A percentile compares a stretch with the other conserved stretches of the same genome.
Evolutionary conservation across 2,329 filamentous ascomycete genomes (phyloP).

Genomic region (Tolypocladium sp.): DNA sequence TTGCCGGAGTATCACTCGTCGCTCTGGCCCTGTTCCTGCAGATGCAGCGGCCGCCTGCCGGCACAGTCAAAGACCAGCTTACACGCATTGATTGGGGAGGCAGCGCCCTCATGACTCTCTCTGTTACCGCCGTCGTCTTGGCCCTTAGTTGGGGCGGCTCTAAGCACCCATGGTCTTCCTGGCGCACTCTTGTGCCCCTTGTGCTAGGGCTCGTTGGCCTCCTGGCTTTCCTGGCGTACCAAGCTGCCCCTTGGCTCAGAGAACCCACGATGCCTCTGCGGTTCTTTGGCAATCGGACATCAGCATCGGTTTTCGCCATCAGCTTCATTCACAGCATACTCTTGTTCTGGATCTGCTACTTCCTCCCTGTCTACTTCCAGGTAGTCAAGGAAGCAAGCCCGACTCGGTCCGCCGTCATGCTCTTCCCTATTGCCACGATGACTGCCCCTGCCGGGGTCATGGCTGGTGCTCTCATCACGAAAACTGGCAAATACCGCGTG

Average conservation of each 20-base stretch:
- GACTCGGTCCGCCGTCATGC: constrained; percentile 17
- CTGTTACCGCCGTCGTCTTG: constrained; percentile 16
- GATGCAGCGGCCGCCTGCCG: constrained; percentile 9
- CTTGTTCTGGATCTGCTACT: constrained; percentile 17
- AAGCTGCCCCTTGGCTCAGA: constrained; percentile 1
- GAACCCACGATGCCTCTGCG: constrained; percentile 8
- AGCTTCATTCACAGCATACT: constrained; percentile 22
- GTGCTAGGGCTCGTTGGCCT: constrained; percentile 24
- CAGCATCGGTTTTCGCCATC: constrained; percentile 13
- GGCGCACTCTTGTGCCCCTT: constrained; percentile 27
- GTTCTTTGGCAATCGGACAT: constrained; percentile 9
- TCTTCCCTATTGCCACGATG: constrained; percentile 20
- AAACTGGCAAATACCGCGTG: constrained; percentile 19
- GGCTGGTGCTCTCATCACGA: constrained; percentile 15
- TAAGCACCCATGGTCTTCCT: constrained; percentile 26
- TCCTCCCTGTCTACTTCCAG: constrained; percentile 40
- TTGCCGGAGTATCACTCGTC: constrained; percentile 18
- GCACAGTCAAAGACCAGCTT: background rate
- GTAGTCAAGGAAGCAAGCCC: constrained; percentile 19
- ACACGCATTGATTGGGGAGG: constrained; percentile 31
- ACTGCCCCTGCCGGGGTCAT: constrained; percentile 15
- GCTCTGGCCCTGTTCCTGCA: constrained; percentile 23
- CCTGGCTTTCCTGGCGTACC: constrained; percentile 11
- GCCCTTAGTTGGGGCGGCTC: constrained; percentile 31
- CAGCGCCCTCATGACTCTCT: constrained; percentile 25